phyloP scores from a whole-genome alignment of 345 rosid species.

The Salix udensis region DNA sequence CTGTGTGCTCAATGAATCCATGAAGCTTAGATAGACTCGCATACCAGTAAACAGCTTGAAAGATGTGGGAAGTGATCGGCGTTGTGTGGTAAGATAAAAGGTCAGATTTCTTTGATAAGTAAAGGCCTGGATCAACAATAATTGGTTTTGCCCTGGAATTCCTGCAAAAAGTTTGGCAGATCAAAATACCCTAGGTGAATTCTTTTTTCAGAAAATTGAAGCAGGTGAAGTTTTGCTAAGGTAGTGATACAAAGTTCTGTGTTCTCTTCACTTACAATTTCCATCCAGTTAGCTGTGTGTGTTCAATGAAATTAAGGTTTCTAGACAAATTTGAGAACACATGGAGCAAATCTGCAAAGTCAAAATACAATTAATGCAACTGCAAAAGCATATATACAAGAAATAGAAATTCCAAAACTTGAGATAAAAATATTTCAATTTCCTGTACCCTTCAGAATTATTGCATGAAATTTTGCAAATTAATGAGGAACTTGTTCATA shows the following conservation, averaged over 20 bases:
- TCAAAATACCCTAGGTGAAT: not conserved
- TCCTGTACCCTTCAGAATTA: not conserved
- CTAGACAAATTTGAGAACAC: conserved; percentile 77
- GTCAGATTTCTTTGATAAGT: conserved; percentile 84
- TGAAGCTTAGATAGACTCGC: conserved; percentile 6
- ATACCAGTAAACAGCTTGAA: conserved; percentile 88
- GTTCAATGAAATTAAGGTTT: conserved; percentile 75
- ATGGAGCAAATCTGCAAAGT: conserved; percentile 63
- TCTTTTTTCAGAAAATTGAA: not conserved
- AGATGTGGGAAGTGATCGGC: conserved; percentile 78
- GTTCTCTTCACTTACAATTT: conserved; percentile 62
- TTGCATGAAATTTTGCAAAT: not conserved
- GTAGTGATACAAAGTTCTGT: not conserved
- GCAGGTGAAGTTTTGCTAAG: not conserved
- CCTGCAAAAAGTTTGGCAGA: conserved; percentile 38
- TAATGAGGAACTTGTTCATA: not conserved
- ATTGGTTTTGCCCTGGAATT: conserved; percentile 81
- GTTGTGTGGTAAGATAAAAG: conserved; percentile 83
- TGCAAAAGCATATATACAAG: not conserved
- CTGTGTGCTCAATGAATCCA: not conserved
- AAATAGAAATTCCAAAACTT: not conserved
- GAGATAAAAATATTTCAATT: not conserved
- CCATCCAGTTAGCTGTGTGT: conserved; percentile 78
- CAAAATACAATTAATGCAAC: conserved; percentile 9
- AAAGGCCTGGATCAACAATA: conserved; percentile 89